Evolutionary conservation across 306 rosid genomes (phyloP), one percentile per base, ranked within the genome.

Genomic region (Geum urbanum): DNA sequence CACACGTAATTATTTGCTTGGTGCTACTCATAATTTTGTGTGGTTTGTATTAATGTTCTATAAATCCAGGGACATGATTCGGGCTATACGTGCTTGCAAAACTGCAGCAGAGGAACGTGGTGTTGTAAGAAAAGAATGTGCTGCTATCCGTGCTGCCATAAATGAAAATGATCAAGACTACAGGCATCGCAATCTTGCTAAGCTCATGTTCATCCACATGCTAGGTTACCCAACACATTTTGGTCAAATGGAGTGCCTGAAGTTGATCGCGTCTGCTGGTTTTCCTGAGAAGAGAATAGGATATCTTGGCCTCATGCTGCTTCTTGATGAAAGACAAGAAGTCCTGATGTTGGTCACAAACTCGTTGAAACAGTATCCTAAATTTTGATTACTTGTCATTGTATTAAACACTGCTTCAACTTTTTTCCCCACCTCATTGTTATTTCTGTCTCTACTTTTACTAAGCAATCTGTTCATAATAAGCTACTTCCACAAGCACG

Each of bases 241-340:
- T 91, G 99, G 99, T 85, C 99, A 94, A 89, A 94, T 94, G 99
- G 99, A 94, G 74, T 94, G 99, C 84, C 85, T 94, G 72, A 94
- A 94, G 83, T 87, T 86, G 83, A 94, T 94, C 43, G 99, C 97
- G 14, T 86, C 99, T 63, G 72, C 97, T 14, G 97, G 97, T 77
- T 94, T 94, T 80, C 99, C 99, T 20, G 99, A 94, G 85, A 94
- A 94, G 83, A 94, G 99, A 83, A 91, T 94, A 76, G 99, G 99
- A 54, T 94, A 94, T 79, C 99, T 94, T 76, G 96, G 92, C 74
- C 97, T 94, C 74, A 94, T 94, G 99, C 89, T 94, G 81, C 97
- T 94, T 80, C 99, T 94, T 51, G 99, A 94, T 83, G 99, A 94
- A 89, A 94, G 99, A 84, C 99, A 94, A 87, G 99, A 94, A 77